A percentile compares a stretch with the other conserved stretches of the same genome.
Conservation (phyloP, 345 rosid species). For the Hirschfeldia incana region DNA sequence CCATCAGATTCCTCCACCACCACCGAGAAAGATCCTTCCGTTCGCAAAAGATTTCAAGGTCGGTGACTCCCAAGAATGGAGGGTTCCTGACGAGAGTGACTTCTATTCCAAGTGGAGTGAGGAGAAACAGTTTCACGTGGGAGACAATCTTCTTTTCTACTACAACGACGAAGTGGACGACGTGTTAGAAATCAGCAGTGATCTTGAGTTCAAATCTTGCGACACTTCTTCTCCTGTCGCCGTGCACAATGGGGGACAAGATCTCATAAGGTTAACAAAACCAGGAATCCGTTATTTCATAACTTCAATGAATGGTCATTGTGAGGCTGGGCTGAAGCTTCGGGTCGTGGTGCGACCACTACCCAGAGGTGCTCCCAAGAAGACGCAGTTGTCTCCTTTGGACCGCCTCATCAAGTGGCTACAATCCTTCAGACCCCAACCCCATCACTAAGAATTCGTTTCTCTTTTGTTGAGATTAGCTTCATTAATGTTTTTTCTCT, state of each 20-base stretch:
- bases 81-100: neutral
- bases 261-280: neutral
- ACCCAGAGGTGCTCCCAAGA: neutral
- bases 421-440: neutral
- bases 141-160: slow-evolving; percentile 2
- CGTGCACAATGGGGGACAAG: neutral
- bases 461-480: no score
- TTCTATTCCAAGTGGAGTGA: neutral
- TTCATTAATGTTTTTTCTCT: no score
- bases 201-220: neutral
- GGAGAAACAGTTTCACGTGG: neutral
- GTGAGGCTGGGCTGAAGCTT: neutral
- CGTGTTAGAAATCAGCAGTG: neutral
- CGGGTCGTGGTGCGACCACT: neutral
- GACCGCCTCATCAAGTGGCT: neutral
- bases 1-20: neutral
- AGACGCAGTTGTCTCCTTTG: neutral
- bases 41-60: neutral
- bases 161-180: neutral
- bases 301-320: neutral
- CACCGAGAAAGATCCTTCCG: neutral
- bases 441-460: neutral
- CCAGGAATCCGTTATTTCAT: neutral
- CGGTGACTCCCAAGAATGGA: neutral
- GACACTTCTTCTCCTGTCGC: neutral